Evolutionary conservation across 139 green algal genomes (phyloP).

Genomic region (Chlorella sorokiniana): DNA sequence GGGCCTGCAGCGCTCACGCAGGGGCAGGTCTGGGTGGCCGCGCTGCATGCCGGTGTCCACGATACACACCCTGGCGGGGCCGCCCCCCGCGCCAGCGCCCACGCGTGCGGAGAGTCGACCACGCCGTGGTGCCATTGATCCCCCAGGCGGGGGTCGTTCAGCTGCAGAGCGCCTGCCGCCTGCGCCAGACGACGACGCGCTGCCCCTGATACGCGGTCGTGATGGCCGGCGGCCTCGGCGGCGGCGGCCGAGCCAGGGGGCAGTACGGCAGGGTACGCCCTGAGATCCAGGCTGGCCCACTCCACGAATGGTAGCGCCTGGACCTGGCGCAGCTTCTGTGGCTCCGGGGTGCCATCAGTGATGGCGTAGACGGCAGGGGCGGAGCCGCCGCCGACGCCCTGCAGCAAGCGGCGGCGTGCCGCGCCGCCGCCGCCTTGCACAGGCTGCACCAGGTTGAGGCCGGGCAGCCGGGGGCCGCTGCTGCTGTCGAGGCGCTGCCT

Average conservation of each 20-base stretch:
- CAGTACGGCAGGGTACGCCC: no score
- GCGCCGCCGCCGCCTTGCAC: background rate
- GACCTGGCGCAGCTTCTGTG: slow-evolving; percentile 1
- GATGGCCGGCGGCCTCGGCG: no score
- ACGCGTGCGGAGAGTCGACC: slow-evolving; percentile 5
- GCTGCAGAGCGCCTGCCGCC: background rate
- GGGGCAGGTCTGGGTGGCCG: slow-evolving; percentile 61
- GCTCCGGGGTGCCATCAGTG: background rate
- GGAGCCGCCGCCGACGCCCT: background rate
- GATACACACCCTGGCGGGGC: slow-evolving; percentile 72
- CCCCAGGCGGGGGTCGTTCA: background rate
- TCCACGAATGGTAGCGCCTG: background rate
- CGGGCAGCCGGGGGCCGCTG: background rate
- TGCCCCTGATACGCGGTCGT: no score
- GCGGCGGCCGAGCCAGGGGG: no score
- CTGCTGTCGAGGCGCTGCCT: background rate
- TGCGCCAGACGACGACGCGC: background rate
- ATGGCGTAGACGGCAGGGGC: background rate
- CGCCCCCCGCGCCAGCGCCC: no score
- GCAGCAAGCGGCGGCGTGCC: background rate
- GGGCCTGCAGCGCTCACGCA: background rate
- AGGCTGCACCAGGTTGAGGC: background rate
- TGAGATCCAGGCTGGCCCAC: background rate
- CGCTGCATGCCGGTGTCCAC: slow-evolving; percentile 70
- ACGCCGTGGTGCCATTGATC: background rate